Evolutionary conservation across 768 basidiomycete species (phyloP), one percentile per base, ranked within the genome.

Genomic region (Symmetrospora coprosmae): DNA sequence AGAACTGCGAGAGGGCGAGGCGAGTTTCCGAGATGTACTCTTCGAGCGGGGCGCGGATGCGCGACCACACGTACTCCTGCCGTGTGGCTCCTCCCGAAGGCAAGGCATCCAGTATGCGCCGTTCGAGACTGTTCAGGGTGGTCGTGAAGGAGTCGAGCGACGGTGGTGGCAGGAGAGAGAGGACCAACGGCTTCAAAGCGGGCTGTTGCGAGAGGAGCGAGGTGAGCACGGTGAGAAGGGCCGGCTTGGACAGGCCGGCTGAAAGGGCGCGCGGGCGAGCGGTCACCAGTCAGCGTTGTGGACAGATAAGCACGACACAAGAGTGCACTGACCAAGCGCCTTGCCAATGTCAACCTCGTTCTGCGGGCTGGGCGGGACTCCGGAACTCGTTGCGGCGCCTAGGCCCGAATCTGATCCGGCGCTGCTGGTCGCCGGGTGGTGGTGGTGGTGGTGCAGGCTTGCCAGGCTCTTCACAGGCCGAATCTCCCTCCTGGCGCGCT

Each of bases 281-380:
- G n/a, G n/a, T n/a, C n/a, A n/a, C n/a, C n/a, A 2, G 17, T 38
- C 16, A 19, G 50, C 6, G 56, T 17, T 9, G 2, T 19, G 1
- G 14, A 37, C 9, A 16, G 27, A 21, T 0, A 16, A 2, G 35
- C 4, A 19, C 27, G 38, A 7, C 25, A 16, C 16, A 13, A 6
- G 33, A 11, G 2, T 9, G 9, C 4, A 55, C 66, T 21, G 23
- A 69, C 68, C 65, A 25, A 69, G 50, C 1, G 62, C 61, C 34
- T 69, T 69, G 47, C 67, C 68, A 3, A 69, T 23, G 27, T 69
- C 68, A 8, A 64, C 23, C 16, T 51, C 62, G 17, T 49, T 39
- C n/a, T 38, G 25, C 19, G 13, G 25, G 28, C 31, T 28, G 16
- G 17, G 25, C 13, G 33, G 13, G 25, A 21, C 39, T 38, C 27